Evolutionary conservation across 2,329 filamentous ascomycete genomes (phyloP).

Genomic region (Trichophyton simii): DNA sequence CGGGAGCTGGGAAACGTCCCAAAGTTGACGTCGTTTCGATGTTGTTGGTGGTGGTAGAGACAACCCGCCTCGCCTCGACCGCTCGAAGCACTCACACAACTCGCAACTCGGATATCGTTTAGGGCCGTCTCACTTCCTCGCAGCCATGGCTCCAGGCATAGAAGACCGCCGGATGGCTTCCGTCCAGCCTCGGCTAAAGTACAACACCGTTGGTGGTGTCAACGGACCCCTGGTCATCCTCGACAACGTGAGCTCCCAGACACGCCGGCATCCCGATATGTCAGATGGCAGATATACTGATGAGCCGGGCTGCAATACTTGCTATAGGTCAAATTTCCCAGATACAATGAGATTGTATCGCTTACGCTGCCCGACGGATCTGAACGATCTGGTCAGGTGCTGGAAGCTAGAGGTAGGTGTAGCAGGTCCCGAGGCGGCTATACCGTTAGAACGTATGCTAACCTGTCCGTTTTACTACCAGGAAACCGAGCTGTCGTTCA

Average conservation of each 20-base stretch:
- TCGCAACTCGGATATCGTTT: not conserved
- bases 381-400: constrained; percentile 82
- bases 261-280: not conserved
- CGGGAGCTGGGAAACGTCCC: not conserved
- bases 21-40: not conserved
- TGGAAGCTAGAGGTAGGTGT: constrained; percentile 81
- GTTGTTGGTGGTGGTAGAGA: not conserved
- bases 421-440: not conserved
- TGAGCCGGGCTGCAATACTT: not conserved
- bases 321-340: constrained; percentile 81
- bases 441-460: not conserved
- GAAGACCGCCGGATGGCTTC: constrained; percentile 37
- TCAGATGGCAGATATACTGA: not conserved
- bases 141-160: constrained; percentile 29
- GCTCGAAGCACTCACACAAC: not conserved
- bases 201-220: constrained; percentile 97
- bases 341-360: constrained; percentile 95
- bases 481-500: constrained; percentile 90
- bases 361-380: constrained; percentile 92
- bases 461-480: constrained; percentile 27
- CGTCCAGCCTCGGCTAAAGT: constrained; percentile 64
- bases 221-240: constrained; percentile 96
- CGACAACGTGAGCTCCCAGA: constrained; percentile 60
- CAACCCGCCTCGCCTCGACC: not conserved
- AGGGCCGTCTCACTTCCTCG: not conserved